Percentiles rank a stretch among this genome's conserved stretches.
Evolutionary conservation across 768 basidiomycete genomes (phyloP).

Genomic region (Leccinum uliginosum): DNA sequence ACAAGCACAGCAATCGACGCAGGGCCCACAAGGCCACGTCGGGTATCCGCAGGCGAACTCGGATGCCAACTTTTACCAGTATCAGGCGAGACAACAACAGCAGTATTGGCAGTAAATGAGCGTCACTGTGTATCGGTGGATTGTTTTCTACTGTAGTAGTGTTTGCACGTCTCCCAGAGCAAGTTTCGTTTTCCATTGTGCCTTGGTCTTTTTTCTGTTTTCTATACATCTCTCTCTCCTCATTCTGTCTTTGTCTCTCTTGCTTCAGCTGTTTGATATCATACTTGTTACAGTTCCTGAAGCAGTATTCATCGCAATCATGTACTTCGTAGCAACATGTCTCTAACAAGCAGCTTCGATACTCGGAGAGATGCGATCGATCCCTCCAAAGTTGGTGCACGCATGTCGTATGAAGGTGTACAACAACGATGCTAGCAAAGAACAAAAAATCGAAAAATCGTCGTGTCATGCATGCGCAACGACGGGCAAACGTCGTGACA

Average conservation of each 20-base stretch:
- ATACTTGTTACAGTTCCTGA: conserved; percentile 22
- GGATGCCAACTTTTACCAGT: conserved; percentile 68
- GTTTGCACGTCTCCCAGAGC: background rate
- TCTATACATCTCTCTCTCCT: conserved; percentile 6
- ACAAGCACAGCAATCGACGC: conserved; percentile 37
- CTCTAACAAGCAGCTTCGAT: conserved; percentile 13
- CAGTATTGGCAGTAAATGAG: conserved; percentile 45
- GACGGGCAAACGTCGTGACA: background rate
- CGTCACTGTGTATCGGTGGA: background rate
- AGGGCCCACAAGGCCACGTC: conserved; percentile 38
- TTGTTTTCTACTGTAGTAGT: background rate
- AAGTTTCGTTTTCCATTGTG: conserved; percentile 4
- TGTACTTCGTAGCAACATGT: conserved; percentile 29
- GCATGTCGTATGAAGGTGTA: conserved; percentile 3
- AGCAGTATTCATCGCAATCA: conserved; percentile 23
- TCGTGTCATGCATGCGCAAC: background rate
- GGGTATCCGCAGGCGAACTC: conserved; percentile 52
- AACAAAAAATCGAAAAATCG: background rate
- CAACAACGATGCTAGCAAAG: conserved; percentile 1
- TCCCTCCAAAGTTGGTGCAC: background rate
- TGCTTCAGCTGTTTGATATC: conserved; percentile 30
- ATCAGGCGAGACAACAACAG: conserved; percentile 63
- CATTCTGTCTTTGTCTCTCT: conserved; percentile 8
- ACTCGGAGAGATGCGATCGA: background rate
- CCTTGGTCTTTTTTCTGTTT: conserved; percentile 3